These are phyloP conservation scores for Scenedesmus sp. DNA, from an alignment of 163 green algal genomes.

Conservation along the genomic window DNA sequence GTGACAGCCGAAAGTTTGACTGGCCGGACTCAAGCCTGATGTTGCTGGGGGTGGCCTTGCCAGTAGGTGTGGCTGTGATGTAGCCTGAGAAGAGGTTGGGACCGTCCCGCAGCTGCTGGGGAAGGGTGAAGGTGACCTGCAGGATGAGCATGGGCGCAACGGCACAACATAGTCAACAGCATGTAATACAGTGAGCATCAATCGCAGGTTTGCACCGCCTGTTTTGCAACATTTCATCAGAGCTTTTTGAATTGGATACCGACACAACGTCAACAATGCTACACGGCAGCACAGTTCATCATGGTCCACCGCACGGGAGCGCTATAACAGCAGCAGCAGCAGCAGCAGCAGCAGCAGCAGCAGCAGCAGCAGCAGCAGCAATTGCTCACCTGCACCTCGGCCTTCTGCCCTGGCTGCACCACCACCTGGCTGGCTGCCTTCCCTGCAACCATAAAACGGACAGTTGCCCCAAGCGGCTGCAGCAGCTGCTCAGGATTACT, in stretches of 20 bases:
- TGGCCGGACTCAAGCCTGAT: background rate
- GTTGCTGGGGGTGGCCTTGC: background rate
- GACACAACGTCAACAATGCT: too few relatives aligned
- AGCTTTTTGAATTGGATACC: too few relatives aligned
- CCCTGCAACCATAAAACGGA: background rate
- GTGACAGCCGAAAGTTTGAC: background rate
- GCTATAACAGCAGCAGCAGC: too few relatives aligned
- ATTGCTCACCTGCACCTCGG: background rate
- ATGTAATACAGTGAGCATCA: too few relatives aligned
- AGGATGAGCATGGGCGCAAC: background rate
- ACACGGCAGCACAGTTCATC: too few relatives aligned
- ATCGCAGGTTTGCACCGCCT: too few relatives aligned
- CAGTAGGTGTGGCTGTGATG: background rate
- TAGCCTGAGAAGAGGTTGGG: constrained; percentile 11
- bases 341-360: background rate
- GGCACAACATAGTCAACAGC: background rate
- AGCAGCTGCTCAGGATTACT: background rate
- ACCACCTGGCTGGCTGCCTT: background rate
- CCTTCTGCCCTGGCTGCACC: background rate
- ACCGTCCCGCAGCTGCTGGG: background rate
- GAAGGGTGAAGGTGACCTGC: constrained; percentile 6
- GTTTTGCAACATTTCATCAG: too few relatives aligned
- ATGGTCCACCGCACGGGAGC: too few relatives aligned
- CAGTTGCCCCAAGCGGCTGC: background rate
- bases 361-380: background rate